Evolutionary conservation across 352 stramenopile species (phyloP), one percentile per base, ranked within the genome.

Genomic region (Globisporangium sylvaticum): DNA sequence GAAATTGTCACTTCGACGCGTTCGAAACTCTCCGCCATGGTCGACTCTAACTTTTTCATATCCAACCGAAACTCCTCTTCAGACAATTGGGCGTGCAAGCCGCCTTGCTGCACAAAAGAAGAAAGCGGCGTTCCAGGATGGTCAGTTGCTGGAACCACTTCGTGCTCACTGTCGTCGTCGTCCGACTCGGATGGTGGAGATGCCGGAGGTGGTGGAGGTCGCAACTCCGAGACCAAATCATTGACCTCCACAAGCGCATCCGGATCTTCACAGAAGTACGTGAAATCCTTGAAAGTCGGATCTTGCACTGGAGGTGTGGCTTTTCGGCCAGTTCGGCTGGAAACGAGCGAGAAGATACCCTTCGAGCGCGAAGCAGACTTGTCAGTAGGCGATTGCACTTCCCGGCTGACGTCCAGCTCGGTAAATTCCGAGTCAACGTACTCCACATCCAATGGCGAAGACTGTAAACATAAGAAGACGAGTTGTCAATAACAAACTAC

Each of bases 241-340:
- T 76, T 87, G 18, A 94, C 88, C 63, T 92, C 86, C 20, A 96
- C 88, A 8, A 96, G 81, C 27, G 87, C 76, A 59, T 96, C 88
- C 0, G 88, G 88, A 66, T 96, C 84, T 83, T 96, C 86, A 50
- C 88, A 96, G 32, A 90, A 96, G 73, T 96, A 96, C 2, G 88
- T 96, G 37, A 96, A 96, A 62, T 96, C 88, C 74, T 96, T 96
- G 54, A 96, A 96, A 1, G 88, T 95, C 7, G 88, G 88, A 52
- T 96, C 88, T 63, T 96, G 88, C 57, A 91, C 80, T 0, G 87
- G 87, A n/a, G 85, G 80, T 8, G 86, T 81, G 42, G 82, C 62
- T 66, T 96, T 96, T 24, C 83, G 82, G 20, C 66, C 82, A 29
- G 73, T 69, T 32, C 87, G 87, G 39, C 77, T 94, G 1, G 83